phyloP scores from a whole-genome alignment of 441 rosid species.

The Syzygium syzygioides region DNA sequence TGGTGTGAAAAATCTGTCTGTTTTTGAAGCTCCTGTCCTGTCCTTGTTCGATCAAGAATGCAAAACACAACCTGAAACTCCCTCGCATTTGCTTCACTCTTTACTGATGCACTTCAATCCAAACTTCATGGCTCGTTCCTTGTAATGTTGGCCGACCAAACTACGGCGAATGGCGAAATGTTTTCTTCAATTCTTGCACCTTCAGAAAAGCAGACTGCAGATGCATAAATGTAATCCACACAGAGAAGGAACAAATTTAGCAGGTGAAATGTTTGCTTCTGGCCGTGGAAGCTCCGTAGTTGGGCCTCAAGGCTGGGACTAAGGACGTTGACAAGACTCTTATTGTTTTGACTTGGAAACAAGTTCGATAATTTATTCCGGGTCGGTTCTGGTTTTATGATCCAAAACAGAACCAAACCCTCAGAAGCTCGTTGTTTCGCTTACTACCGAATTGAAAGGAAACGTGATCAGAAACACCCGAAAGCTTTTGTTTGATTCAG shows the following conservation, averaged over 20 bases:
- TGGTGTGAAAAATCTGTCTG: neutral
- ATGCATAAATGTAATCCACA: neutral
- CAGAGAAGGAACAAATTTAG: neutral
- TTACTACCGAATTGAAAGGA: neutral
- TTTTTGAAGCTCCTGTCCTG: neutral
- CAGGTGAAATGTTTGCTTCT: neutral
- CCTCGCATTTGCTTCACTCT: neutral
- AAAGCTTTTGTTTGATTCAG: neutral
- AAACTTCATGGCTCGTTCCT: neutral
- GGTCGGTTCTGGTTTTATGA: neutral
- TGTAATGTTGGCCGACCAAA: neutral
- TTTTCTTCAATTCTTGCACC: neutral
- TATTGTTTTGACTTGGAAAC: neutral
- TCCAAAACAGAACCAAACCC: accelerated
- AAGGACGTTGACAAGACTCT: neutral
- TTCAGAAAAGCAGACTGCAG: neutral
- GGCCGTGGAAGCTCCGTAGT: neutral
- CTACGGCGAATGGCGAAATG: neutral
- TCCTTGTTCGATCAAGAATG: neutral
- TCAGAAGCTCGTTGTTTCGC: neutral
- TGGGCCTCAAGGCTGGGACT: neutral
- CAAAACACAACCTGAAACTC: neutral
- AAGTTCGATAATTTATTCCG: accelerated
- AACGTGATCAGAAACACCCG: neutral
- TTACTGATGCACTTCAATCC: neutral